These are phyloP conservation scores for Ampelomyces quisqualis DNA, from an alignment of 2,329 filamentous ascomycete genomes.

Conservation along the genomic window DNA sequence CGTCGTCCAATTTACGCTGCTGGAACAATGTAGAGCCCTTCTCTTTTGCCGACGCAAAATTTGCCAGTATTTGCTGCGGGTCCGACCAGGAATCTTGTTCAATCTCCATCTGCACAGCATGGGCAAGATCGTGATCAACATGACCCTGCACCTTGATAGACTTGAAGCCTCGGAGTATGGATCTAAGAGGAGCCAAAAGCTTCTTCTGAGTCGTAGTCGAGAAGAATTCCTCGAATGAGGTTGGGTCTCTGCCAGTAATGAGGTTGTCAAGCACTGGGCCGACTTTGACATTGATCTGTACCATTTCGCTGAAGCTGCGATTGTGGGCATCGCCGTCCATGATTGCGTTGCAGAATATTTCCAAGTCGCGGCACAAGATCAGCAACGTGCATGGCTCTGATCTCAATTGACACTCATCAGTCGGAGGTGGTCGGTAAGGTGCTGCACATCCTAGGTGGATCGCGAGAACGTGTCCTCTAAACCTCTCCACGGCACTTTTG, in stretches of 20 bases:
- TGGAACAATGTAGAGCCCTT: constrained; percentile 8
- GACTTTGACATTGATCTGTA: constrained; percentile 11
- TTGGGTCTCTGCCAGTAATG: background rate
- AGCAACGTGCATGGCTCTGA: constrained; percentile 4
- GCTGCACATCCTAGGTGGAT: constrained; percentile 6
- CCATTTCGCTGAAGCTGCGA: constrained; percentile 2
- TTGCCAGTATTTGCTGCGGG: constrained; percentile 5
- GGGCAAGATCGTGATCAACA: constrained; percentile 10
- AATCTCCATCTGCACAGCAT: constrained; percentile 9
- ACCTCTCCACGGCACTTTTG: constrained; percentile 1
- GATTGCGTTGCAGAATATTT: constrained; percentile 10
- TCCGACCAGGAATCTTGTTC: constrained; percentile 13
- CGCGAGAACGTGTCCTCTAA: constrained; percentile 16
- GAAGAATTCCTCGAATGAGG: constrained; percentile 14
- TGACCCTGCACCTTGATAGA: constrained; percentile 8
- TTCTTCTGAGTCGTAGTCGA: constrained; percentile 16
- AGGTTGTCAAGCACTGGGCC: constrained; percentile 2
- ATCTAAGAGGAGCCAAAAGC: constrained; percentile 17
- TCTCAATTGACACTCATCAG: background rate
- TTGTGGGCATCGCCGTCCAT: constrained; percentile 8
- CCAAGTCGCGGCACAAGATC: constrained; percentile 16
- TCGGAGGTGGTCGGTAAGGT: background rate
- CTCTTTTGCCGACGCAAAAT: constrained; percentile 14
- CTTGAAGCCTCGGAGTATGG: constrained; percentile 13
- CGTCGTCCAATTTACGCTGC: constrained; percentile 1